These are phyloP conservation scores for Hyphodiscus sp. DNA, from an alignment of 2,329 filamentous ascomycete species.

Conservation along the genomic window DNA sequence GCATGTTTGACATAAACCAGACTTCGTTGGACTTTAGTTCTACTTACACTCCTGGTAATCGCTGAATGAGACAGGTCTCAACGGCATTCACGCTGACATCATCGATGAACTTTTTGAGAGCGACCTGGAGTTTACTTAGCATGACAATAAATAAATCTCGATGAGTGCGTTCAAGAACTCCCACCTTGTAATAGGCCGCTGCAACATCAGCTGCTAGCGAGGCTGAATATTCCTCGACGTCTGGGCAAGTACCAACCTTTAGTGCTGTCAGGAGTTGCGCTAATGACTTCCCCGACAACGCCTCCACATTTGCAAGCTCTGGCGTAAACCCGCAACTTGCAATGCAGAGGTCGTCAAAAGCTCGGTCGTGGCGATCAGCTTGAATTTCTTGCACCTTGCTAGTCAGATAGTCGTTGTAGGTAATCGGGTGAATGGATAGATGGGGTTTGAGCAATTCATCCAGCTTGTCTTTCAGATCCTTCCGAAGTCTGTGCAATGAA, in stretches of 20 bases:
- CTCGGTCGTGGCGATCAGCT: too few species aligned
- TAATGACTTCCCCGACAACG: too few species aligned
- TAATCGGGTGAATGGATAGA: constrained; percentile 43
- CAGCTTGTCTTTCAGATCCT: constrained; percentile 35
- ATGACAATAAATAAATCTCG: too few species aligned
- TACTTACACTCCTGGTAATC: too few species aligned
- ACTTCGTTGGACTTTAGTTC: too few species aligned
- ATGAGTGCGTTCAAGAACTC: too few species aligned
- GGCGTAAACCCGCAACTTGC: too few species aligned
- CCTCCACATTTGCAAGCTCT: too few species aligned
- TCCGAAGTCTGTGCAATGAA: constrained; percentile 33
- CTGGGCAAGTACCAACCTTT: constrained; percentile 17
- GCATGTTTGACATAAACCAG: too few species aligned
- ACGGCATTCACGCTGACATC: constrained; percentile 38
- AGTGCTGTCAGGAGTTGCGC: constrained; percentile 21
- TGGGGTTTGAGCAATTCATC: constrained; percentile 40
- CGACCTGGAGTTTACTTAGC: too few species aligned
- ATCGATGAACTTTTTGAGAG: constrained; percentile 38
- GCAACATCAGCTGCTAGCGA: constrained; percentile 33
- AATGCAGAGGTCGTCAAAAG: too few species aligned
- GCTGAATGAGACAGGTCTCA: constrained; percentile 36
- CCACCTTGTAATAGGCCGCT: constrained; percentile 37
- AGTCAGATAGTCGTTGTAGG: constrained; percentile 44
- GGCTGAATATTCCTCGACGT: constrained; percentile 29
- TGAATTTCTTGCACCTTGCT: constrained; percentile 29